Base-by-base conservation (phyloP, 192 early-diverging fungal species). In the Obelidium mucronatum region DNA sequence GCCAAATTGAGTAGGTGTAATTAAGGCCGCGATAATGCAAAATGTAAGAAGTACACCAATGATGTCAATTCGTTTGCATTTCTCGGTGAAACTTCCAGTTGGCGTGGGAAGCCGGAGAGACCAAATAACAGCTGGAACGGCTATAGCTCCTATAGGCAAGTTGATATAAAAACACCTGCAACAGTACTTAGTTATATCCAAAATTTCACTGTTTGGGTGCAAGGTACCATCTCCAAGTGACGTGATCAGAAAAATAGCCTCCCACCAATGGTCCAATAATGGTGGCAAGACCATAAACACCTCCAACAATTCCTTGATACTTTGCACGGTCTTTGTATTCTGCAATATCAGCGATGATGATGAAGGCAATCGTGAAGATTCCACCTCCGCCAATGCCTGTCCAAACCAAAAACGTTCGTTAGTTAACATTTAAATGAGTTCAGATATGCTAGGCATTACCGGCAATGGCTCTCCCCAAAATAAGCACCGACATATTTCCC, bases 191-290 rank as follows among this genome's bases (percentile, higher is more conserved):
- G 40, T 54, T 37, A 70, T n/a, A 92, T 86, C 78, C 86, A 93
- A 80, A 94, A 93, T 39, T 51, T n/a, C n/a, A n/a, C 59, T n/a
- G n/a, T n/a, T n/a, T n/a, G n/a, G n/a, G n/a, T n/a, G n/a, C n/a
- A n/a, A n/a, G n/a, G n/a, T n/a, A n/a, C 76, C 74, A 81, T 1
- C 81, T n/a, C 78, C 80, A 80, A 40, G 37, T 53, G 24, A 75
- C 22, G 33, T 80, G 48, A 58, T 96, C 90, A 37, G 93, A 91
- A 48, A 97, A 93, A 5, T 90, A 79, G 44, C 97, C 97, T 72
- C 97, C 97, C 11, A 96, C 70, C 22, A 96, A 83, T 1, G 97
- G 94, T 3, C 95, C 97, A 11, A 95, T 71, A 2, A 94, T 90
- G 2, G 92, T 91, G 2, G 93, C 88, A 52, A 95, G 70, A 3